A percentile compares a stretch with the other conserved stretches of the same genome.
Conservation (phyloP, 1,139 yeast genomes). For the Saccharomyces hybrid region DNA sequence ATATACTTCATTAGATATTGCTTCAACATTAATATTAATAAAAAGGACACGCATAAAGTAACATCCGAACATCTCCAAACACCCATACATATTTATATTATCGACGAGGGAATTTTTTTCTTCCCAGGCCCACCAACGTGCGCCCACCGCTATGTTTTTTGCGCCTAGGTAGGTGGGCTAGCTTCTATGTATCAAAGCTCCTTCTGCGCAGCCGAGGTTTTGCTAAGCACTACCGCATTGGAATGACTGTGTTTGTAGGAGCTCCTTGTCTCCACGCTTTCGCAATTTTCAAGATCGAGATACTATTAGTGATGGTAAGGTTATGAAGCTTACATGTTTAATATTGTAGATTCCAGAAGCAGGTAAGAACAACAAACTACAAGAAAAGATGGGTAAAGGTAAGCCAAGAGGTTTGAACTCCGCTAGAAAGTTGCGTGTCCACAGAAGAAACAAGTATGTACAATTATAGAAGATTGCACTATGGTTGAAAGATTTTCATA, state of each 20-base stretch:
- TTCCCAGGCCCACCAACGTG: not conserved
- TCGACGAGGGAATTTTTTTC: not conserved
- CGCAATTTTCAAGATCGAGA: not conserved
- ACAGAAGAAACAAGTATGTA: conserved; percentile 91
- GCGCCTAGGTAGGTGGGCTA: not conserved
- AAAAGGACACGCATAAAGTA: not conserved
- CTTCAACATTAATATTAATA: not conserved
- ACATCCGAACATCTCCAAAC: not conserved
- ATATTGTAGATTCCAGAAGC: not conserved
- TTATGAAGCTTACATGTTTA: not conserved
- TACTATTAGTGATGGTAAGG: not conserved
- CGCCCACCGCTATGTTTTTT: not conserved
- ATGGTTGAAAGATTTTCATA: not conserved
- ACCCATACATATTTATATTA: not conserved
- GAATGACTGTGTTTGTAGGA: not conserved
- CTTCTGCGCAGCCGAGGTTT: not conserved
- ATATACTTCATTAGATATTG: not conserved
- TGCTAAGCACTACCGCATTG: not conserved
- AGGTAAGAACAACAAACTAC: conserved; percentile 13
- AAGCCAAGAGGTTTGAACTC: conserved; percentile 75
- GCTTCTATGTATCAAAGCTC: not conserved
- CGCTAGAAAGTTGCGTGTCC: conserved; percentile 99
- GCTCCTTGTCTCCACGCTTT: not conserved
- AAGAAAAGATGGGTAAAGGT: conserved; percentile 36
- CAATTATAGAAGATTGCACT: conserved; percentile 1